These are phyloP conservation scores for Xenoacremonium recifei DNA, from an alignment of 2,329 filamentous ascomycete species.

Conservation along the genomic window DNA sequence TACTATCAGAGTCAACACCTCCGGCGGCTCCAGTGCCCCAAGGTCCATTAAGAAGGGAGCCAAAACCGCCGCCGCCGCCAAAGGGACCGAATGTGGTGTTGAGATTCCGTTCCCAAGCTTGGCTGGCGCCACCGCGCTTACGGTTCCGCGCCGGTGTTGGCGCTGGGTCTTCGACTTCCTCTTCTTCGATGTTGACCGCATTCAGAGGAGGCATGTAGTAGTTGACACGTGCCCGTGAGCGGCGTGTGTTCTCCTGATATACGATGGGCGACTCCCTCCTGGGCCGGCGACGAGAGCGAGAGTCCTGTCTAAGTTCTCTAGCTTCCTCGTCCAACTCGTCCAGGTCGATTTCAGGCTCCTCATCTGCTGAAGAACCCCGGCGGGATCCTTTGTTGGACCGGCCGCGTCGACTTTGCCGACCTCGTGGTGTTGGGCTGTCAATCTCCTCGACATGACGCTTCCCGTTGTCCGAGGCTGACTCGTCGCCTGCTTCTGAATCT, in stretches of 20 bases:
- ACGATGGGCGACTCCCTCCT: conserved; percentile 54
- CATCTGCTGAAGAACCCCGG: conserved; percentile 52
- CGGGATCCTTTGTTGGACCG: conserved; percentile 48
- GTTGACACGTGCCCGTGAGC: conserved; percentile 64
- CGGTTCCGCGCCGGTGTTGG: conserved; percentile 68
- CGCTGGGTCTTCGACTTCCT: conserved; percentile 65
- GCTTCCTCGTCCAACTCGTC: conserved; percentile 67
- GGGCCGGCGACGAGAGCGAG: conserved; percentile 50
- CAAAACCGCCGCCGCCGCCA: conserved; percentile 74
- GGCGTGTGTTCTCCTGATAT: conserved; percentile 55
- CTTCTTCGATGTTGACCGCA: conserved; percentile 64
- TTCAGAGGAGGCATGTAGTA: conserved; percentile 79
- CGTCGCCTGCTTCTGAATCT: conserved; percentile 54
- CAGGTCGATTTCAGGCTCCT: conserved; percentile 57
- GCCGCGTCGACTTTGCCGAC: conserved; percentile 41
- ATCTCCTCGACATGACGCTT: conserved; percentile 38
- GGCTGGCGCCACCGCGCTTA: conserved; percentile 58
- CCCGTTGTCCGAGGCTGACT: conserved; percentile 39
- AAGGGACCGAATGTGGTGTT: conserved; percentile 93
- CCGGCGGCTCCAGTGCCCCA: conserved; percentile 73
- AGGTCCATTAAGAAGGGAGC: conserved; percentile 70
- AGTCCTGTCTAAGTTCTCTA: conserved; percentile 57
- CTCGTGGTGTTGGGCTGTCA: conserved; percentile 50
- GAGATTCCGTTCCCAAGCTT: conserved; percentile 73
- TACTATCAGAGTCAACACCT: conserved; percentile 90